Conservation (phyloP, 192 early-diverging fungal genomes). For the Coemansia interrupta region DNA sequence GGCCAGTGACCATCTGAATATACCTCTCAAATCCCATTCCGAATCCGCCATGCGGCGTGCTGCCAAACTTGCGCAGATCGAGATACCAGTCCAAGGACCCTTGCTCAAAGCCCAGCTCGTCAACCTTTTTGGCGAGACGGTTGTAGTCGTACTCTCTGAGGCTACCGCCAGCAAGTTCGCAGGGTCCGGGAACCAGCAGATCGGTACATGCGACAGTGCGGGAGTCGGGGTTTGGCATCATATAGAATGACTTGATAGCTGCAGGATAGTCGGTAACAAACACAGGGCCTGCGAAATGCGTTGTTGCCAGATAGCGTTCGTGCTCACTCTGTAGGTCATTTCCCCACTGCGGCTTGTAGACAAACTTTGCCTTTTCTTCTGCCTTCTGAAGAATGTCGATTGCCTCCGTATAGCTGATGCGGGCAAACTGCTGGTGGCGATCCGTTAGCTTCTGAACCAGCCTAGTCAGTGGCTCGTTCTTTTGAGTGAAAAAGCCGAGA, state of each 20-base stretch:
- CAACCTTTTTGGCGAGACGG: constrained; percentile 55
- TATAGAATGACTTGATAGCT: constrained; percentile 83
- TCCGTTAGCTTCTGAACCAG: constrained; percentile 29
- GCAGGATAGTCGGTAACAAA: constrained; percentile 90
- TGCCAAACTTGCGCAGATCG: constrained; percentile 78
- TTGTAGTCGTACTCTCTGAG: constrained; percentile 71
- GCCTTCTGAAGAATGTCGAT: constrained; percentile 62
- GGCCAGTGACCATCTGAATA: constrained; percentile 71
- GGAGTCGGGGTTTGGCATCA: constrained; percentile 60
- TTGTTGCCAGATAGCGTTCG: constrained; percentile 74
- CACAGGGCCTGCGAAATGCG: constrained; percentile 63
- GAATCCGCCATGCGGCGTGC: constrained; percentile 82
- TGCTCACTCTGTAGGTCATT: constrained; percentile 76
- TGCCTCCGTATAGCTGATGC: constrained; percentile 74
- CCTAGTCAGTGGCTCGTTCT: constrained; percentile 50
- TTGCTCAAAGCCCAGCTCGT: constrained; percentile 54
- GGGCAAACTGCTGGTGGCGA: constrained; percentile 55
- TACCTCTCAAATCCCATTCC: constrained; percentile 88
- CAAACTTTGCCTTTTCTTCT: constrained; percentile 53
- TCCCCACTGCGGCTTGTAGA: constrained; percentile 70
- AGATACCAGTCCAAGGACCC: constrained; percentile 82
- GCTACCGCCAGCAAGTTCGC: constrained; percentile 82
- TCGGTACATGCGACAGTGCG: constrained; percentile 80
- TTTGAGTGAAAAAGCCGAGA: constrained; percentile 57
- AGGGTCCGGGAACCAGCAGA: constrained; percentile 76